Evolutionary conservation across 768 basidiomycete genomes (phyloP).

Genomic region (Gymnopilus junonius): DNA sequence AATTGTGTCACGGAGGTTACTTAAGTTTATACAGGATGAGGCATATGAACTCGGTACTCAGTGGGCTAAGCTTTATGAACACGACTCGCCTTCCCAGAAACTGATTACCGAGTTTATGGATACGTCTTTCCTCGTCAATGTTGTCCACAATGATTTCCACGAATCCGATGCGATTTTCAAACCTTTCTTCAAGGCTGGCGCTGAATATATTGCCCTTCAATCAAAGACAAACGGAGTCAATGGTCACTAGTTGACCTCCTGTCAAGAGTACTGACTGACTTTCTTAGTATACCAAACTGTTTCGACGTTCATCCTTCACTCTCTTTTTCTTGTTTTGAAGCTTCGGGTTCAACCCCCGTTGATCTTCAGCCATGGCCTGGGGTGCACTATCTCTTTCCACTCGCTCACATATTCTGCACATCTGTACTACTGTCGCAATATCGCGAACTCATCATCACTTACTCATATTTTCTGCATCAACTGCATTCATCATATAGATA

Average conservation of each 20-base stretch:
- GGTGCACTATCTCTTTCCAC: constrained; percentile 17
- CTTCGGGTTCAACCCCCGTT: constrained; percentile 90
- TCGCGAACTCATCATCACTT: constrained; percentile 17
- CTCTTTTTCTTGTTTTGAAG: constrained; percentile 16
- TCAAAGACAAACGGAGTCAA: constrained; percentile 42
- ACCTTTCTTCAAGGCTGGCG: constrained; percentile 82
- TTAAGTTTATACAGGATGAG: constrained; percentile 66
- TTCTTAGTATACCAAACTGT: constrained; percentile 12
- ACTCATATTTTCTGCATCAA: constrained; percentile 53
- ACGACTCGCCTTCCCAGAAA: constrained; percentile 72
- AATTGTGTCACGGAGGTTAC: neutral
- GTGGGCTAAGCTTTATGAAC: constrained; percentile 89
- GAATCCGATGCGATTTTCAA: constrained; percentile 82
- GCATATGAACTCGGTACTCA: constrained; percentile 91
- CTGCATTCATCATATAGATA: constrained; percentile 52
- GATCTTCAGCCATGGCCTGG: constrained; percentile 40
- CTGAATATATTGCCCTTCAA: constrained; percentile 53
- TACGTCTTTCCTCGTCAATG: constrained; percentile 84
- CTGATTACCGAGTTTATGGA: constrained; percentile 83
- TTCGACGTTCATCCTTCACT: constrained; percentile 17
- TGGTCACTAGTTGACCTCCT: constrained; percentile 35
- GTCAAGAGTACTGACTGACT: neutral
- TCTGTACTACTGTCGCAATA: constrained; percentile 3
- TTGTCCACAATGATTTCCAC: constrained; percentile 97
- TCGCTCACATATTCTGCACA: constrained; percentile 6